A percentile compares a stretch with the other conserved stretches of the same genome.
These are phyloP conservation scores for Oryza australiensis DNA, from an alignment of 176 grass and related monocot genomes.

Conservation along the genomic window DNA sequence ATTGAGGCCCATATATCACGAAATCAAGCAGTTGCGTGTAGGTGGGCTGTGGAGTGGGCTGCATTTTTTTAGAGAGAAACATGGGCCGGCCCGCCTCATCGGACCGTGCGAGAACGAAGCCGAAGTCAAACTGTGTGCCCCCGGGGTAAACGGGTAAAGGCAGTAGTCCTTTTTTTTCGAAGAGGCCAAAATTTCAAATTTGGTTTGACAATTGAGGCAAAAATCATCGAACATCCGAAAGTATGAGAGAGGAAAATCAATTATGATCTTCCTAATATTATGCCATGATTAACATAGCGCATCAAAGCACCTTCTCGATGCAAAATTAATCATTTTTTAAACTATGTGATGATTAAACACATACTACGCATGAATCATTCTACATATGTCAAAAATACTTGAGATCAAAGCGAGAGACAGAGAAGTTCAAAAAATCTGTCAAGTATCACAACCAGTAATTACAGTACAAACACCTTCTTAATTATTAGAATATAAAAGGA, in stretches of 20 bases:
- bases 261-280: not conserved
- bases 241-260: not conserved
- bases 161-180: too few relatives aligned
- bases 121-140: too few relatives aligned
- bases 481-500: too few relatives aligned
- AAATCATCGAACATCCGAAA: not conserved
- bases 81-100: too few relatives aligned
- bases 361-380: not conserved
- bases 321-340: not conserved
- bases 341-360: not conserved
- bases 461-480: not conserved
- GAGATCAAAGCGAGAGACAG: not conserved
- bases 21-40: too few relatives aligned
- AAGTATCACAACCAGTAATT: not conserved
- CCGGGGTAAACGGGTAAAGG: too few relatives aligned
- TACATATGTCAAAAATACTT: not conserved
- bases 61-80: too few relatives aligned
- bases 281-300: not conserved
- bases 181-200: not conserved
- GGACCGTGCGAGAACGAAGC: too few relatives aligned
- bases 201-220: not conserved
- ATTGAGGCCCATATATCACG: too few relatives aligned
- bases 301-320: not conserved
- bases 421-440: not conserved
- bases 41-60: too few relatives aligned